Conservation (phyloP, 805 yeast genomes). For the Wickerhamiella hasegawae region DNA sequence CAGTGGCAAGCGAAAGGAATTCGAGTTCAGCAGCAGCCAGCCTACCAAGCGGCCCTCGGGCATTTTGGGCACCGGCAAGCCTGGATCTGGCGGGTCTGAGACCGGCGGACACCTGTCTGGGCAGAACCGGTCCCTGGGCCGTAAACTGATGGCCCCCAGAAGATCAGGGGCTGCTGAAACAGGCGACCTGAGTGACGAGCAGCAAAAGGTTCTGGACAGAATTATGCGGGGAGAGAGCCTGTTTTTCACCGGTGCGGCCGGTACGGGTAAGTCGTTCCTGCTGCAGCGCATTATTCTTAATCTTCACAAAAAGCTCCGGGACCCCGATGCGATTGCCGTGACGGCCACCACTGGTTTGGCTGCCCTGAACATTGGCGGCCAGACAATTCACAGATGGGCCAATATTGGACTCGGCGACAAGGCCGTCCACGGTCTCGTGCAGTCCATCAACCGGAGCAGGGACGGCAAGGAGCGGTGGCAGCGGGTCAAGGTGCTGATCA, state of each 20-base stretch:
- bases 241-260: constrained; percentile 95
- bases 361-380: constrained; percentile 81
- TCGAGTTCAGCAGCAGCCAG: not conserved
- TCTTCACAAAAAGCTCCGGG: constrained; percentile 26
- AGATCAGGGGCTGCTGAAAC: not conserved
- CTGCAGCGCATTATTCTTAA: constrained; percentile 44
- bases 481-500: constrained; percentile 48
- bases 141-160: not conserved
- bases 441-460: constrained; percentile 31
- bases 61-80: too few relatives aligned
- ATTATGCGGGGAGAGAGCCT: constrained; percentile 41
- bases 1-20: not conserved
- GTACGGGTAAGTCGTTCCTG: constrained; percentile 89
- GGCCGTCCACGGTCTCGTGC: constrained; percentile 27
- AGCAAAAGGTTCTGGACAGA: constrained; percentile 40
- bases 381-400: constrained; percentile 68
- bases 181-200: constrained; percentile 24
- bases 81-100: too few relatives aligned
- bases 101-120: not conserved
- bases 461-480: constrained; percentile 44
- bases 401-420: constrained; percentile 67
- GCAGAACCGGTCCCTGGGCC: not conserved
- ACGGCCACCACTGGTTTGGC: constrained; percentile 96
- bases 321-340: constrained; percentile 45
- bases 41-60: too few relatives aligned